phyloP scores from a whole-genome alignment of 768 basidiomycete species.

The Lentinula guzmanii region DNA sequence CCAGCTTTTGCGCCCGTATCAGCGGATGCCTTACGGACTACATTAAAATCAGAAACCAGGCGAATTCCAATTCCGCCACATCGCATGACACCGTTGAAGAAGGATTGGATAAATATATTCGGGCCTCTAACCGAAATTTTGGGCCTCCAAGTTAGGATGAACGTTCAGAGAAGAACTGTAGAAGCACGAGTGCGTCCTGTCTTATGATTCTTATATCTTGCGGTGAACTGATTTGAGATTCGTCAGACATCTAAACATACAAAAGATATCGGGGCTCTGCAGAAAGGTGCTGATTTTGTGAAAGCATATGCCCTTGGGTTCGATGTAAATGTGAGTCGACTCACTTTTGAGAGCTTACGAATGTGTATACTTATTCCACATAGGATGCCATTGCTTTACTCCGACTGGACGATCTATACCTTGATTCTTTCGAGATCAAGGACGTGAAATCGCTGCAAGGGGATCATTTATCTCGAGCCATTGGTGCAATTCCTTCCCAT shows the following conservation, averaged over 20 bases:
- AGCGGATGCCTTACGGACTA: conserved; percentile 46
- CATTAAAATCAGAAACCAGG: conserved; percentile 78
- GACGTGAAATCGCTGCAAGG: conserved; percentile 98
- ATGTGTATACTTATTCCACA: neutral
- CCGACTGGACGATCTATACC: conserved; percentile 92
- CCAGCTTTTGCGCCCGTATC: conserved; percentile 70
- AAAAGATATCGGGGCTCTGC: conserved; percentile 86
- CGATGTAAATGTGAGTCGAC: conserved; percentile 70
- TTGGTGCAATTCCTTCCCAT: conserved; percentile 45
- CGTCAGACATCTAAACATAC: conserved; percentile 89
- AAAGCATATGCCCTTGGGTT: conserved; percentile 94
- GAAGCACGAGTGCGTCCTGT: conserved; percentile 76
- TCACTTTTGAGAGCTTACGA: neutral
- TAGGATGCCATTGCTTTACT: conserved; percentile 95
- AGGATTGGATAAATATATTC: conserved; percentile 94
- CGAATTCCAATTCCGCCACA: conserved; percentile 92
- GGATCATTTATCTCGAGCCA: conserved; percentile 96
- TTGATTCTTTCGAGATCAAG: conserved; percentile 98
- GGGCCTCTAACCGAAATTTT: conserved; percentile 93
- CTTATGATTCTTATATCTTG: neutral
- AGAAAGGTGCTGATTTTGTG: conserved; percentile 96
- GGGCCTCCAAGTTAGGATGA: conserved; percentile 96
- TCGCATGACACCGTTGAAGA: conserved; percentile 95
- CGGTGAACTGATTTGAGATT: neutral
- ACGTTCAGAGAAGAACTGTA: conserved; percentile 80